Evolutionary conservation across 768 basidiomycete genomes (phyloP).

Genomic region (Postia placenta): DNA sequence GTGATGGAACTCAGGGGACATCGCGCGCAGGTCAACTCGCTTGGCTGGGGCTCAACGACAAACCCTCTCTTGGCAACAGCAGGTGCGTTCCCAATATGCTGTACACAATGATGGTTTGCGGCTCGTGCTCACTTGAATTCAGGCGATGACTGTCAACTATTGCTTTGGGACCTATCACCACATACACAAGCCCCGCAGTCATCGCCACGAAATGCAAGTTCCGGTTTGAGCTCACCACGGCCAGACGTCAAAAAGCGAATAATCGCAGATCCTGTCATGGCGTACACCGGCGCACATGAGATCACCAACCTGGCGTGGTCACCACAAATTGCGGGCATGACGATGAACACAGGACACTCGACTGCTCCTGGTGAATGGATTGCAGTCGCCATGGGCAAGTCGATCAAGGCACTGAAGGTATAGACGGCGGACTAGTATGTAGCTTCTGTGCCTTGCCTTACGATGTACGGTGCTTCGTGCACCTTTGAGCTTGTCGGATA

Average conservation of each 20-base stretch:
- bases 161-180: constrained; percentile 83
- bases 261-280: constrained; percentile 75
- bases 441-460: background rate
- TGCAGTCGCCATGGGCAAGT: constrained; percentile 76
- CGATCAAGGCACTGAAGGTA: constrained; percentile 77
- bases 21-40: constrained; percentile 72
- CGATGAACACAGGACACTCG: constrained; percentile 67
- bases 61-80: constrained; percentile 84
- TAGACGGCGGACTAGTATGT: constrained; percentile 26
- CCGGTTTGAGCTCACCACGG: constrained; percentile 73
- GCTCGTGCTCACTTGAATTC: constrained; percentile 4
- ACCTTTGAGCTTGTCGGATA: background rate
- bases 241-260: constrained; percentile 75
- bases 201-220: constrained; percentile 63
- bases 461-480: background rate
- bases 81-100: constrained; percentile 40
- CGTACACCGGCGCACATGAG: constrained; percentile 72
- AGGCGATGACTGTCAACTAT: constrained; percentile 94
- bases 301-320: constrained; percentile 87
- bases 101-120: background rate
- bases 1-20: constrained; percentile 90
- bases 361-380: constrained; percentile 83
- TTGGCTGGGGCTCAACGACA: constrained; percentile 87
- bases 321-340: constrained; percentile 73
- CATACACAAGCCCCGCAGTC: constrained; percentile 50